Base-by-base conservation (phyloP, 225 moss, liverwort and hornwort genomes). In the Marchantia paleacea region DNA sequence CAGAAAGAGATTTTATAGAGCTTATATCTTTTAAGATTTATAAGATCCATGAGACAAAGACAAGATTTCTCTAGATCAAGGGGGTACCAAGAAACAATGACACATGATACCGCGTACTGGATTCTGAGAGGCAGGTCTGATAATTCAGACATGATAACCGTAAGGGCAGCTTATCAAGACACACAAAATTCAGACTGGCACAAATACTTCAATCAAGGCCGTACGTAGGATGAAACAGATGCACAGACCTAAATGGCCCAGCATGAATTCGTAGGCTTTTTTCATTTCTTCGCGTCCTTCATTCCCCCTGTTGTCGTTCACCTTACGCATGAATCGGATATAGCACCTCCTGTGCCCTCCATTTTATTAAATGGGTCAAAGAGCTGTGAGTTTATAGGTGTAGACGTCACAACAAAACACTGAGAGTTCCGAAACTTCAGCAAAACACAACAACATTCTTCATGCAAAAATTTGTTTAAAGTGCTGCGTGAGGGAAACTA, bases 221-320 rank as follows among this genome's bases (percentile, higher is more conserved):
- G 5, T 39, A 2, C 39, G 39, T 39, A 39, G 39, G 39, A 39
- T 31, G 18, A 12, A 47, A n/a, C 4, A 24, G 39, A 49, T 77
- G 24, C 54, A 82, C 93, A 64, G 74, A 99, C 97, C 97, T 79
- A 99, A 87, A 87, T 99, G 93, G 60, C 85, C 88, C 51, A 99
- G 95, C 95, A 95, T 92, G 69, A 99, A 99, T 81, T 99, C 95
- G 52, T 86, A 99, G 14, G 97, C 97, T 84, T 99, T 99, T 83
- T 90, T 99, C 92, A 94, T 88, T 80, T 95, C 95, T 65, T 95
- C 95, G 10, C 95, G 93, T 65, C 93, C 97, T 81, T 99, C 94
- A 15, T 73, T 67, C 78, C 95, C 91, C 84, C 90, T 90, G 78
- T 82, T 90, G 62, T 95, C 93, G 60, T 92, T 95, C 73, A 93